These are phyloP conservation scores for Solanum tarijense DNA, from an alignment of 257 asterid genomes.

Conservation along the genomic window DNA sequence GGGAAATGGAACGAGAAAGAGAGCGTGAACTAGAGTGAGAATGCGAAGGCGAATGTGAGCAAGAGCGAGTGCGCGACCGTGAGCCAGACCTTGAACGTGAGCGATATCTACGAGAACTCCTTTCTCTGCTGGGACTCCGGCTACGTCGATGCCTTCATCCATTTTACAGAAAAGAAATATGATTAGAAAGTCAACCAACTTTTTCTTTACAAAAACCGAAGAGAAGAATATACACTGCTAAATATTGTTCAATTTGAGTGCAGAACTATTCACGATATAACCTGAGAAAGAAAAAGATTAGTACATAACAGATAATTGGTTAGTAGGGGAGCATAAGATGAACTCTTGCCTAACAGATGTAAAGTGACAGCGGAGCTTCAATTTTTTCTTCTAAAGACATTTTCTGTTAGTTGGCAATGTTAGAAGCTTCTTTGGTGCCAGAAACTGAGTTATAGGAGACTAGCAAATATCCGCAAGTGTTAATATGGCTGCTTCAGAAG, in stretches of 20 bases:
- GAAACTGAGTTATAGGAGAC: background rate
- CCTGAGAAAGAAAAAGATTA: background rate
- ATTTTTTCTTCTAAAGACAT: background rate
- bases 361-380: background rate
- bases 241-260: background rate
- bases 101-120: slow-evolving; percentile 37
- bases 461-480: background rate
- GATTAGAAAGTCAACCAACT: background rate
- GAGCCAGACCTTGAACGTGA: slow-evolving; percentile 40
- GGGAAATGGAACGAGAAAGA: slow-evolving; percentile 30
- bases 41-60: slow-evolving; percentile 24
- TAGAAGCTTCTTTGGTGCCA: background rate
- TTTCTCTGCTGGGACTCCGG: slow-evolving; percentile 59
- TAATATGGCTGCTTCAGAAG: background rate
- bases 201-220: background rate
- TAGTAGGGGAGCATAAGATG: background rate
- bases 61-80: slow-evolving; percentile 27
- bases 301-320: background rate
- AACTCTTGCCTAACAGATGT: background rate
- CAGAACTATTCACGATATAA: background rate
- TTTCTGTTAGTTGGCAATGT: background rate
- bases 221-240: background rate
- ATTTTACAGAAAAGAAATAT: background rate
- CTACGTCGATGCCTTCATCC: slow-evolving; percentile 50
- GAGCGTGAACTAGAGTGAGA: slow-evolving; percentile 43